Percentiles rank a stretch among this genome's conserved stretches.
Conservation (phyloP, 2,329 filamentous ascomycete genomes). For the Daldinia sp. region DNA sequence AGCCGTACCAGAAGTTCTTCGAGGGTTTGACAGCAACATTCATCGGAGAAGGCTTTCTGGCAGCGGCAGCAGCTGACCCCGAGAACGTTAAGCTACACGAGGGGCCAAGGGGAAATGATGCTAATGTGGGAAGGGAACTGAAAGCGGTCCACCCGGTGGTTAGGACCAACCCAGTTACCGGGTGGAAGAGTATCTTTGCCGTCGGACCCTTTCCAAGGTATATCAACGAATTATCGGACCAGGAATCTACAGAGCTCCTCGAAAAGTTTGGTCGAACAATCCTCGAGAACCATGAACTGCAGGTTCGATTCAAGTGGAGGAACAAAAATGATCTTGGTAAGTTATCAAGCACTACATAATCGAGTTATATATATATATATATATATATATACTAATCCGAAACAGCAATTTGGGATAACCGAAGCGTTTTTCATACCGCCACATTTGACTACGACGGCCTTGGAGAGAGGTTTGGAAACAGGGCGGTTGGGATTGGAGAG, state of each 20-base stretch:
- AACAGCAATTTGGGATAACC: slow-evolving; percentile 71
- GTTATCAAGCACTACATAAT: slow-evolving; percentile 18
- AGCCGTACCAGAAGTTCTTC: slow-evolving; percentile 64
- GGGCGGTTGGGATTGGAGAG: slow-evolving; percentile 68
- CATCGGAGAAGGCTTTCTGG: slow-evolving; percentile 54
- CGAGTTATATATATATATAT: background rate
- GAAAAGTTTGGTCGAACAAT: slow-evolving; percentile 58
- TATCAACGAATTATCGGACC: slow-evolving; percentile 58
- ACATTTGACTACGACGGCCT: slow-evolving; percentile 68
- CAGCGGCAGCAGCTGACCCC: slow-evolving; percentile 49
- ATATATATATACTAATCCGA: background rate
- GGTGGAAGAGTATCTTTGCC: slow-evolving; percentile 65
- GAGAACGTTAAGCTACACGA: slow-evolving; percentile 44
- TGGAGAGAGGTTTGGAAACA: slow-evolving; percentile 63
- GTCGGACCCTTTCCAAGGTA: slow-evolving; percentile 58
- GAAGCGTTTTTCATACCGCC: slow-evolving; percentile 68
- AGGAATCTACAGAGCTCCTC: slow-evolving; percentile 59
- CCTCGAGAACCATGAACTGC: slow-evolving; percentile 62
- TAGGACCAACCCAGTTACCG: slow-evolving; percentile 71
- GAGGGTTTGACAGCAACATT: slow-evolving; percentile 65
- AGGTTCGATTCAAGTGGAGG: slow-evolving; percentile 61
- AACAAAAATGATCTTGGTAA: slow-evolving; percentile 58
- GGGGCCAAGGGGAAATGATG: background rate
- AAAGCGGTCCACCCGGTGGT: slow-evolving; percentile 66
- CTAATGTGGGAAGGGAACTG: slow-evolving; percentile 64